Conservation (phyloP, 441 rosid genomes). For the Aquilaria agallochum region DNA sequence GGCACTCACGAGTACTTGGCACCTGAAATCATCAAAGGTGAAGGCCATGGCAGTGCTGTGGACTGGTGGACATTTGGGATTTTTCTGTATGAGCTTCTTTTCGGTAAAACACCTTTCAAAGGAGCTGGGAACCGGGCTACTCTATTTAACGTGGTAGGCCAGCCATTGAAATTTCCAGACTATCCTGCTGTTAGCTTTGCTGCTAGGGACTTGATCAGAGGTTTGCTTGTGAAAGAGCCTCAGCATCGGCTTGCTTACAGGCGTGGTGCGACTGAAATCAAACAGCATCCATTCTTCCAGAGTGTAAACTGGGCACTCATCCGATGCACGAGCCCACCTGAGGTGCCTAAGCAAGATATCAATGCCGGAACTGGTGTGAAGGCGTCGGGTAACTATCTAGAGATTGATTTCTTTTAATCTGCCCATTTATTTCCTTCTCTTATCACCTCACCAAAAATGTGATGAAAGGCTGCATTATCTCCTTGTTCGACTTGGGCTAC, state of each 20-base stretch:
- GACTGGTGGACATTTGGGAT: slow-evolving; percentile 92
- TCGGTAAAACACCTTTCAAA: slow-evolving; percentile 71
- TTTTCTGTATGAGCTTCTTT: slow-evolving; percentile 72
- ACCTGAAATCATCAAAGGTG: slow-evolving; percentile 78
- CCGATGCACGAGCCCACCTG: slow-evolving; percentile 77
- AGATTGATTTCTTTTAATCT: no score
- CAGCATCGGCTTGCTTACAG: slow-evolving; percentile 69
- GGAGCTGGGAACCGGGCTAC: slow-evolving; percentile 68
- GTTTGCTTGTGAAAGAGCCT: slow-evolving; percentile 78
- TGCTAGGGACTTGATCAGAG: slow-evolving; percentile 78
- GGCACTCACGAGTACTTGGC: slow-evolving; percentile 88
- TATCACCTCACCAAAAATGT: no score
- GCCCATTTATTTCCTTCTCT: no score
- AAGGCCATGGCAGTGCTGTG: slow-evolving; percentile 87
- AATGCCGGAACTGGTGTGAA: no score
- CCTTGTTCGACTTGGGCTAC: no score
- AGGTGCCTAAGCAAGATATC: slow-evolving; percentile 44
- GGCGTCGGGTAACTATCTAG: no score
- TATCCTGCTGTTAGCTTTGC: slow-evolving; percentile 72
- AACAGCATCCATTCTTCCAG: slow-evolving; percentile 83
- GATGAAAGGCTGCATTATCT: no score
- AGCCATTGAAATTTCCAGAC: slow-evolving; percentile 69
- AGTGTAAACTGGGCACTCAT: slow-evolving; percentile 85
- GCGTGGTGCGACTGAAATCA: slow-evolving; percentile 82
- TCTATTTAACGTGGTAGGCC: slow-evolving; percentile 68